These are phyloP conservation scores for Umbelopsis sp. DNA, from an alignment of 371 early-diverging fungal genomes.

Conservation along the genomic window DNA sequence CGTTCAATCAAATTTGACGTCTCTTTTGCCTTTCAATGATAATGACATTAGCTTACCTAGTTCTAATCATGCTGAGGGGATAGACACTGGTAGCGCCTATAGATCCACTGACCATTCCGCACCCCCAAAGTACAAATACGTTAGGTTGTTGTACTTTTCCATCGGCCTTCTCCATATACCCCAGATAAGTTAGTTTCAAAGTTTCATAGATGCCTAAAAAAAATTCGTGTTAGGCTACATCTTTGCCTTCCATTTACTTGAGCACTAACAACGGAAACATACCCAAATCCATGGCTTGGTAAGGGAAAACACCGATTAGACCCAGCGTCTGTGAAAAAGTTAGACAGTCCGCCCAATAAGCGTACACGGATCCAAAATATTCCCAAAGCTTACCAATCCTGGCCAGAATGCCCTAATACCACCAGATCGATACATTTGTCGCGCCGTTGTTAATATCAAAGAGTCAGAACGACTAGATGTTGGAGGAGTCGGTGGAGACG, in stretches of 20 bases:
- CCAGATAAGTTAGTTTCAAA: constrained; percentile 65
- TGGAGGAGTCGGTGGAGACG: constrained; percentile 13
- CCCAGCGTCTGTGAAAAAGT: constrained; percentile 43
- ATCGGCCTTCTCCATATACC: constrained; percentile 41
- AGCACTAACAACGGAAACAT: not conserved
- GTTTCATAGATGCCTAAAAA: constrained; percentile 65
- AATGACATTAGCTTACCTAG: constrained; percentile 52
- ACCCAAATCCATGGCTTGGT: constrained; percentile 77
- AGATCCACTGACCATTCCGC: constrained; percentile 73
- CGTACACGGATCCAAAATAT: no score
- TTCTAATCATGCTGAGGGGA: constrained; percentile 71
- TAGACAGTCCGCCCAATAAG: not conserved
- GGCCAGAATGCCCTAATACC: constrained; percentile 74
- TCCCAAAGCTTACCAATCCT: constrained; percentile 52
- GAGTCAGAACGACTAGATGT: constrained; percentile 7
- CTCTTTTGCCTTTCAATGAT: no score
- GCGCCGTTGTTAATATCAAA: constrained; percentile 42
- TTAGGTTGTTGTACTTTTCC: constrained; percentile 44
- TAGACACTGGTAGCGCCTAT: constrained; percentile 72
- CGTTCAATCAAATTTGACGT: no score
- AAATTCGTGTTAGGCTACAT: not conserved
- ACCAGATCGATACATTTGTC: constrained; percentile 61
- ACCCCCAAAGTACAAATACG: constrained; percentile 57
- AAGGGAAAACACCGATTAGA: constrained; percentile 78
- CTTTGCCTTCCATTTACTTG: not conserved